These are phyloP conservation scores for Barnettozyma hawaiiensis DNA, from an alignment of 1,139 yeast genomes.

Conservation along the genomic window DNA sequence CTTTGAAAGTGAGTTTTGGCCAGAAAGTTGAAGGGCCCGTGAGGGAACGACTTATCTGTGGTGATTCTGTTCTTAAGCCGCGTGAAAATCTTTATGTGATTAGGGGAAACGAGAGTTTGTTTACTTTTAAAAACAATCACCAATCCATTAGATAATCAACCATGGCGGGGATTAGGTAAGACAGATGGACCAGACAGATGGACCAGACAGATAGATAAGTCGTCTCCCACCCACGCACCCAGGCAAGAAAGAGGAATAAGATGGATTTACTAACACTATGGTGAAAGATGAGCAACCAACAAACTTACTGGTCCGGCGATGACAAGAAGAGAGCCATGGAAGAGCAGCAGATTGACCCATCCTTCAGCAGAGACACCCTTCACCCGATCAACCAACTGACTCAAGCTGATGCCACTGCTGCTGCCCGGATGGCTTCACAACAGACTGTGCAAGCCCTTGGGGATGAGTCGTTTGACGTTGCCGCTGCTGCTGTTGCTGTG, in stretches of 20 bases:
- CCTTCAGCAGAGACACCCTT: constrained; percentile 16
- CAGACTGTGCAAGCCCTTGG: constrained; percentile 6
- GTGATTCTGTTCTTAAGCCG: too few species aligned
- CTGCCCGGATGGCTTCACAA: constrained; percentile 9
- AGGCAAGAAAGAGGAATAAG: not conserved
- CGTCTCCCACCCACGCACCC: too few species aligned
- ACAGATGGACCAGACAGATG: too few species aligned
- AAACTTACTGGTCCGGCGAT: constrained; percentile 15
- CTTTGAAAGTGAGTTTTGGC: not conserved
- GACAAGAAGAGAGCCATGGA: constrained; percentile 16
- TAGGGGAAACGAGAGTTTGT: too few species aligned
- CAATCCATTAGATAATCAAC: constrained; percentile 10
- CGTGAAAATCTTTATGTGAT: too few species aligned
- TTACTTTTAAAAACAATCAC: too few species aligned
- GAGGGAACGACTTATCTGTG: too few species aligned
- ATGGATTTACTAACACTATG: not conserved
- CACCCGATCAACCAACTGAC: constrained; percentile 12
- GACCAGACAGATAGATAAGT: too few species aligned
- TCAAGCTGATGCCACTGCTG: constrained; percentile 11
- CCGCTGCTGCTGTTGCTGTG: constrained; percentile 27
- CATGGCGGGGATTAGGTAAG: constrained; percentile 3
- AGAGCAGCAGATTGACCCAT: constrained; percentile 22
- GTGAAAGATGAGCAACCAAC: constrained; percentile 11
- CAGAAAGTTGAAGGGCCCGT: not conserved
- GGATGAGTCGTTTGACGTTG: constrained; percentile 25